phyloP scores from a whole-genome alignment of 352 stramenopile species.

The Globisporangium heterothallicum region DNA sequence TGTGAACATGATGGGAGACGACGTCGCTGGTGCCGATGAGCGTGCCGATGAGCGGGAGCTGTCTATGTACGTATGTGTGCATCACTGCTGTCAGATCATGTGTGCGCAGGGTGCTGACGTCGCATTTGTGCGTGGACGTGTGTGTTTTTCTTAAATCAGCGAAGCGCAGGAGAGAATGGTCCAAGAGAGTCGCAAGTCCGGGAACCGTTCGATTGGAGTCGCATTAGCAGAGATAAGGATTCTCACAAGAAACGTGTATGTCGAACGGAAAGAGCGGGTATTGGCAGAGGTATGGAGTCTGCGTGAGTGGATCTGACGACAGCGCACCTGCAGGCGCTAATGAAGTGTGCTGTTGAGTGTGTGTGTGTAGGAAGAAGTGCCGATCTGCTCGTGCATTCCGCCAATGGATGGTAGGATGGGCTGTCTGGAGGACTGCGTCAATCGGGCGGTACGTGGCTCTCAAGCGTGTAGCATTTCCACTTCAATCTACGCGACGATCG shows the following conservation, averaged over 20 bases:
- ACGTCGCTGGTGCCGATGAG: background rate
- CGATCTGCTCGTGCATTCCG: slow-evolving; percentile 50
- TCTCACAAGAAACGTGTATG: slow-evolving; percentile 67
- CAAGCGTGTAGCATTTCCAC: background rate
- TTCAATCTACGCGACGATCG: too few relatives aligned
- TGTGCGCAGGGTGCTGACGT: background rate
- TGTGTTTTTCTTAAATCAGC: slow-evolving; percentile 8
- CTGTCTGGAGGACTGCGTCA: slow-evolving; percentile 72
- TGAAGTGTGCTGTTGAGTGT: background rate
- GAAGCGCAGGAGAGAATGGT: slow-evolving; percentile 35
- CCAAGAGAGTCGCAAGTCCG: slow-evolving; percentile 50
- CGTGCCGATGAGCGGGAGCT: background rate
- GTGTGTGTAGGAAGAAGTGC: slow-evolving; percentile 57
- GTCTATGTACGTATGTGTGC: slow-evolving; percentile 3
- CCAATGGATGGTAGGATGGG: slow-evolving; percentile 30
- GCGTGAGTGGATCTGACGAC: too few relatives aligned
- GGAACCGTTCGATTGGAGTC: slow-evolving; percentile 60
- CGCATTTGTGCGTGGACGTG: background rate
- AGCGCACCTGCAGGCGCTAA: background rate
- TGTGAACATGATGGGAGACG: slow-evolving; percentile 1
- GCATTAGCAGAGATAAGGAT: slow-evolving; percentile 69
- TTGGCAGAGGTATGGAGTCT: slow-evolving; percentile 43
- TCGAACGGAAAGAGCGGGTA: slow-evolving; percentile 54
- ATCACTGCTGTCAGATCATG: background rate
- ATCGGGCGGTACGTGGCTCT: slow-evolving; percentile 47